Base-by-base conservation (phyloP, 139 green algal species). In the Eudorina sp. region DNA sequence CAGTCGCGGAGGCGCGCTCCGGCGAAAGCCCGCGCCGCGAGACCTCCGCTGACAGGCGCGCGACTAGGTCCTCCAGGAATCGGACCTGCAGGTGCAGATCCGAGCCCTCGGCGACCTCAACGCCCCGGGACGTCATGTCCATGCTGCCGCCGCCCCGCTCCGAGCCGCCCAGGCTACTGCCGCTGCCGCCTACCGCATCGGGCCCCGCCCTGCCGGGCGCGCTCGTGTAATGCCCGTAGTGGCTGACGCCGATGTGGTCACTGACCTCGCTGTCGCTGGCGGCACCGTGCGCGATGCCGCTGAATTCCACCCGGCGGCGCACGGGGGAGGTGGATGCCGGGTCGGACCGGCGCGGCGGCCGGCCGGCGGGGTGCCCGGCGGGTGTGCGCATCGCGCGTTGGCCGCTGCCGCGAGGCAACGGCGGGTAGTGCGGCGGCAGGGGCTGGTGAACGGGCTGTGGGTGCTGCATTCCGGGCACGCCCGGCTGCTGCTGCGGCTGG, bases 31-130 rank as follows among this genome's bases (percentile, higher is more conserved):
- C 43, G 14, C 68, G 51, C 13, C 51, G 68, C 18, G 92, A 84
- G 18, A 95, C 68, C 77, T 95, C 92, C 6, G 90, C 31, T 7
- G 92, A 93, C 46, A 95, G 79, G 4, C 91, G 78, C 14, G 84
- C 73, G 18, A 95, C 92, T 68, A 95, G 45, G 23, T 86, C 86
- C 77, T 95, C 93, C 48, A 95, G 80, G 89, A 95, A 93, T 9
- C 81, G 81, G 1, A 87, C 40, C 88, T 66, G 48, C 23, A 43
- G 36, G 18, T 53, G 38, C 38, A 85, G 36, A n/a, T 83, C 73
- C 31, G 40, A 51, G 16, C 68, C 62, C 36, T 72, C 62, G 14
- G n/a, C n/a, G n/a, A n/a, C n/a, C n/a, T n/a, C n/a, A n/a, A n/a
- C n/a, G n/a, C n/a, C n/a, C 62, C 62, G 21, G 62, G 6, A 72